Base-by-base conservation (phyloP, 306 rosid genomes). In the Medicago arabica region DNA sequence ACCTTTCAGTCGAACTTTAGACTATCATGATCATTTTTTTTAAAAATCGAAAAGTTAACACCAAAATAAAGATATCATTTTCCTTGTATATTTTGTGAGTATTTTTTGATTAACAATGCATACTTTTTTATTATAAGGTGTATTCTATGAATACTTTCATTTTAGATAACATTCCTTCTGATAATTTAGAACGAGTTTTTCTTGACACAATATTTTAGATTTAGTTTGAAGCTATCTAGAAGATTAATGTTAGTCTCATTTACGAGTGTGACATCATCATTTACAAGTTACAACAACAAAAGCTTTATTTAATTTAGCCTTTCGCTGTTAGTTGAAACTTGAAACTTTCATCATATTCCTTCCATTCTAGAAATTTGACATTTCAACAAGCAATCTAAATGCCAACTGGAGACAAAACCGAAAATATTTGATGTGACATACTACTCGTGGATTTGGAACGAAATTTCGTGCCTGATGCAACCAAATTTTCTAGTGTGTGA, bases 391-490 rank as follows among this genome's bases (percentile, higher is more conserved):
- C 44, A 31, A 31, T 69, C 60, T 28, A 69, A 36, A 69, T 11
- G 25, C 44, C 18, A 41, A 19, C 11, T 9, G 10, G 17, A 66
- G 18, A 7, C 9, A 69, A 47, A 44, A 63, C 12, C 0, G n/a
- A n/a, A n/a, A n/a, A n/a, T n/a, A n/a, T n/a, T n/a, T n/a, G n/a
- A n/a, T n/a, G n/a, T n/a, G n/a, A n/a, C n/a, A n/a, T 25, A 17
- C 10, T 9, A 58, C 14, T 6, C 17, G 47, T 60, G 71, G 36
- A 67, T 76, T 76, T 53, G 58, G 23, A 38, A 39, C 67, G 9
- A 54, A 53, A 63, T 53, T 40, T 19, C 3, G 28, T 50, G 51
- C 9, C 10, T 44, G 9, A 7, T 8, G 53, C 3, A 46, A 25
- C 25, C 5, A 8, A 15, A 28, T 16, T 69, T 7, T 3, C 21